Evolutionary conservation across 1,284 basidiomycete genomes (phyloP).

Genomic region (Leccinum pachyderme): DNA sequence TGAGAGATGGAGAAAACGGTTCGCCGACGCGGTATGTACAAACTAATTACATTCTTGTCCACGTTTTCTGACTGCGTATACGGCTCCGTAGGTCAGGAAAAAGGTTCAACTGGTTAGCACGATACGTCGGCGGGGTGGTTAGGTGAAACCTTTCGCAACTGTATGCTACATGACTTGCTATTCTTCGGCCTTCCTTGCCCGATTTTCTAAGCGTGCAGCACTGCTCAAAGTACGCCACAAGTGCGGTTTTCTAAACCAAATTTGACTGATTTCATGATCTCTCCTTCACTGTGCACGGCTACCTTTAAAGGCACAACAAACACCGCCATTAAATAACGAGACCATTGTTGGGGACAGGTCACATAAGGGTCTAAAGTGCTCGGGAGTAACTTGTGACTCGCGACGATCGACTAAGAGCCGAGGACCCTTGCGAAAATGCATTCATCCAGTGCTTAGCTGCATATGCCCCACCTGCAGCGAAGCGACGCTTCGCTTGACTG

Average conservation of each 20-base stretch:
- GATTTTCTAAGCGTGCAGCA: conserved; percentile 8
- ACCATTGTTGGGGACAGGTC: conserved; percentile 1
- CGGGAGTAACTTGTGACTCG: conserved; percentile 7
- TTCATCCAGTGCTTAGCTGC: conserved; percentile 1
- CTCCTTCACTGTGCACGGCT: conserved; percentile 21
- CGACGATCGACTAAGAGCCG: conserved; percentile 13
- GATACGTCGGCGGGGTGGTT: conserved; percentile 48
- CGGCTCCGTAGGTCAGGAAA: conserved; percentile 45
- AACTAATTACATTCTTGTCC: neutral
- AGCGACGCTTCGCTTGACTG: conserved; percentile 20
- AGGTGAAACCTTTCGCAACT: conserved; percentile 10
- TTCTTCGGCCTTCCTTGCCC: conserved; percentile 2
- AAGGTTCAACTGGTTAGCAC: conserved; percentile 50
- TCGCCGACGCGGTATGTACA: conserved; percentile 35
- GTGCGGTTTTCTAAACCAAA: conserved; percentile 6
- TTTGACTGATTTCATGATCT: conserved; percentile 9
- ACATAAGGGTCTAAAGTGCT: conserved; percentile 8
- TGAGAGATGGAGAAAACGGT: conserved; percentile 38
- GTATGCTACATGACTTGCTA: conserved; percentile 11
- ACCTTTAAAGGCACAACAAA: conserved; percentile 11
- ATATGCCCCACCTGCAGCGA: conserved; percentile 17
- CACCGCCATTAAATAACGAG: conserved; percentile 4
- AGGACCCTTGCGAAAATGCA: conserved; percentile 17
- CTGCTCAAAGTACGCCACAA: conserved; percentile 16
- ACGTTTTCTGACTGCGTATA: conserved; percentile 11